Base-by-base conservation (phyloP, 2,329 filamentous ascomycete genomes). In the Arthrobotrys pseudoclavata region DNA sequence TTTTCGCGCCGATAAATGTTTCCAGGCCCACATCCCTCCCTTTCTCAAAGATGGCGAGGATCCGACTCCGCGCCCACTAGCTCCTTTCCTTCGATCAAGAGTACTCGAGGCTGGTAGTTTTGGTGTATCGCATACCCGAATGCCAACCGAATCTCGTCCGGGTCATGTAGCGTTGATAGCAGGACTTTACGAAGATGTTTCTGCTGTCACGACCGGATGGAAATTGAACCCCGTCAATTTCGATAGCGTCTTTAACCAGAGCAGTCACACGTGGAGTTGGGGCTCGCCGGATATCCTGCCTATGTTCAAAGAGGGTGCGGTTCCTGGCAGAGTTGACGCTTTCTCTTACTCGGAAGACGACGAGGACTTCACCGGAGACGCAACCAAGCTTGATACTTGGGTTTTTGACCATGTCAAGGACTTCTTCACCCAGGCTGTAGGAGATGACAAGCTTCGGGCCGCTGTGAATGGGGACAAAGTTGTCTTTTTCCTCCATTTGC, bases 161-260 rank as follows among this genome's bases (percentile, higher is more conserved):
- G 96, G 96, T 15, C 96, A 99, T 86, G 96, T 99, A 72, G 96
- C 96, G 40, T 88, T 99, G 68, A 99, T 99, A 82, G 96, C 96
- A 5, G 96, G 96, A 3, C 85, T 99, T 42, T 99, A 99, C 83
- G 96, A 99, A 84, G 96, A 99, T 86, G 96, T 99, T 0, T 98
- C 96, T 37, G 92, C 96, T 1, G 96, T 99, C 20, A 97, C 92
- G 31, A 99, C 96, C 0, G 96, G 96, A 15, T 99, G 96, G 96
- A 98, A 99, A 85, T 86, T 97, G 81, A 99, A 99, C 83, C 96
- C 96, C 0, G 96, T 99, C 82, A 92, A 98, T 83, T 99, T 99
- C 82, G 96, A 99, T 85, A 98, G 95, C 82, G 94, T 99, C 10
- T 99, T 99, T 88, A 99, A 99, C 83, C 90, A 93, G 79, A 98